These are phyloP conservation scores for Sphenostylis stenocarpa DNA, from an alignment of 306 rosid genomes.

Conservation along the genomic window DNA sequence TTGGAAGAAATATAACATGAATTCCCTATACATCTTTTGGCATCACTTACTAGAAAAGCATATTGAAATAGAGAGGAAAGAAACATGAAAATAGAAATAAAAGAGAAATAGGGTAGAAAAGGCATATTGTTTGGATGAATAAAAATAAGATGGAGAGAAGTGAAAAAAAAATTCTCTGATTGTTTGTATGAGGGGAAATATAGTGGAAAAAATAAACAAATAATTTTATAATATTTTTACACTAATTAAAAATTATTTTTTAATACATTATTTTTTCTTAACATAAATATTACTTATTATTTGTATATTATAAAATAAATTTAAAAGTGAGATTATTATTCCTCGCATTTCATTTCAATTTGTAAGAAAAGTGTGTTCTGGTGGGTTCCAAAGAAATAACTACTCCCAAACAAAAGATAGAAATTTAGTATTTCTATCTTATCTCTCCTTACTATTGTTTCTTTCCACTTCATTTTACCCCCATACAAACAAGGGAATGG, in stretches of 20 bases:
- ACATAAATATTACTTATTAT: background rate
- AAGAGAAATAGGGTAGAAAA: background rate
- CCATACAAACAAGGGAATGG: background rate
- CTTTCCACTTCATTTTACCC: background rate
- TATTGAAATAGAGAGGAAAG: background rate
- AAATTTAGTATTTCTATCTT: background rate
- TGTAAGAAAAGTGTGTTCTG: background rate
- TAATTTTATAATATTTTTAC: background rate
- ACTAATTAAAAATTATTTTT: background rate
- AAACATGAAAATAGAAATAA: background rate
- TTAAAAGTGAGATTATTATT: background rate
- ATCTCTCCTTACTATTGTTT: background rate
- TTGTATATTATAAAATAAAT: background rate
- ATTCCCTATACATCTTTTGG: constrained; percentile 22
- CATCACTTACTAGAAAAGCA: background rate
- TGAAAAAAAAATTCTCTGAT: background rate
- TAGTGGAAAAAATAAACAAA: background rate
- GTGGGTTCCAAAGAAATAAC: background rate
- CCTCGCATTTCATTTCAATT: background rate
- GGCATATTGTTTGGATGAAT: background rate
- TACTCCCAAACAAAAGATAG: background rate
- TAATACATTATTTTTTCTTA: background rate
- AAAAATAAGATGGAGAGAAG: background rate
- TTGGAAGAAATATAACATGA: background rate
- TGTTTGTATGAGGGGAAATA: background rate